Base-by-base conservation (phyloP, 192 early-diverging fungal species). In the Coemansia sp. region DNA sequence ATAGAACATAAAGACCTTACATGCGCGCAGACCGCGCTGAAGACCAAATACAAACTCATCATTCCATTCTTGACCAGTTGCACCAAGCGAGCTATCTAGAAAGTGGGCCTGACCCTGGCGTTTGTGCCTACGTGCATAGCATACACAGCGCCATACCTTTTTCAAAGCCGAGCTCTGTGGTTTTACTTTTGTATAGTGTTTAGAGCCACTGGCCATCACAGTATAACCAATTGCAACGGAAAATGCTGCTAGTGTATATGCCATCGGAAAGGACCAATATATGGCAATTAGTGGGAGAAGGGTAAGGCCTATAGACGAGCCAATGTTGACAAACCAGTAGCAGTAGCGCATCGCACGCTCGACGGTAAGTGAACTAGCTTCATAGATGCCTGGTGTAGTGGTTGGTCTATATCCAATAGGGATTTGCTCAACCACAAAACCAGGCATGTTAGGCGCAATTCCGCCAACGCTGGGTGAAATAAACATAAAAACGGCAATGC, bases 341-440 rank as follows among this genome's bases (percentile, higher is more conserved):
- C 91, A 91, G 85, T 82, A 88, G 68, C 87, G 87, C 76, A 91
- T 92, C 49, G 90, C 86, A 38, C 74, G 81, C 73, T 92, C 87
- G 53, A 85, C 70, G 0, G 88, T 89, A 49, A 85, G 72, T 59
- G 67, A 65, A 27, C 87, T 85, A 55, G 85, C 83, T 7, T 88
- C 82, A 44, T 88, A 82, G 24, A 88, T 87, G 32, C 69, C 64
- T 19, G 54, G 54, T 0, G 85, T 86, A 4, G 59, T 81, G 30
- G 77, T 76, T 9, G 77, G 65, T 19, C 70, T 84, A 34, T 70
- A 83, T 34, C 88, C 76, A 48, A 67, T 86, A 5, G 85, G 59
- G 49, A 71, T 71, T 74, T 92, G 90, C 50, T 92, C 90, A 21
- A 87, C 90, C 16, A 88, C 84, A 65, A 92, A 69, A 28, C 89